Base-by-base conservation (phyloP, 371 early-diverging fungal species). In the Globomyces sp. region DNA sequence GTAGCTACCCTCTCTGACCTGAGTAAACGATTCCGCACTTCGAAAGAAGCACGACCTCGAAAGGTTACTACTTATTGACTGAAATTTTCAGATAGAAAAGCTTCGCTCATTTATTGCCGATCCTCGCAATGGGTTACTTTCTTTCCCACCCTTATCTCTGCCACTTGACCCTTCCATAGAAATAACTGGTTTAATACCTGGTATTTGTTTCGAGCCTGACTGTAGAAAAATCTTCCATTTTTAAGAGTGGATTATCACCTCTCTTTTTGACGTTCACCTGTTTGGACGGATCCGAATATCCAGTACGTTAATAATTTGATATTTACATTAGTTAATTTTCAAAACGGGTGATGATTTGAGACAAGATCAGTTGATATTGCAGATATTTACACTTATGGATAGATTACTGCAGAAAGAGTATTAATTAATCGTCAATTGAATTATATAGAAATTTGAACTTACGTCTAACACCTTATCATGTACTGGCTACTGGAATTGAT, bases 321-420 rank as follows among this genome's bases (percentile, higher is more conserved):
- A 24, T 24, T 24, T 24, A 24, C 24, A 24, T 24, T 24, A 24
- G 24, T 24, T 24, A 5, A 96, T 99, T 2, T 96, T 95, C 84
- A 99, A 99, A 74, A 81, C 86, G 0, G 99, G 99, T 3, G 99
- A 99, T 74, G 99, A 99, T 70, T 76, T 99, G 75, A 79, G 98
- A 40, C 99, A 99, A 79, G 99, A 99, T 80, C 97, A 97, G 74
- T 81, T 99, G 37, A 94, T 95, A 3, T 91, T 99, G 48, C 97
- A 98, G 74, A 88, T 97, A 58, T 93, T 98, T 63, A 90, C 90
- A 0, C 80, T 99, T 39, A 97, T 98, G 96, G 96, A 98, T 74
- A 85, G 87, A 63, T 80, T 98, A 36, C 75, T 97, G 53, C 85
- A 89, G 44, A 93, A 94, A 69, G 96, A 97, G 24, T 24, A 24